phyloP scores from a whole-genome alignment of 345 rosid genomes.

The Camelina hispida region DNA sequence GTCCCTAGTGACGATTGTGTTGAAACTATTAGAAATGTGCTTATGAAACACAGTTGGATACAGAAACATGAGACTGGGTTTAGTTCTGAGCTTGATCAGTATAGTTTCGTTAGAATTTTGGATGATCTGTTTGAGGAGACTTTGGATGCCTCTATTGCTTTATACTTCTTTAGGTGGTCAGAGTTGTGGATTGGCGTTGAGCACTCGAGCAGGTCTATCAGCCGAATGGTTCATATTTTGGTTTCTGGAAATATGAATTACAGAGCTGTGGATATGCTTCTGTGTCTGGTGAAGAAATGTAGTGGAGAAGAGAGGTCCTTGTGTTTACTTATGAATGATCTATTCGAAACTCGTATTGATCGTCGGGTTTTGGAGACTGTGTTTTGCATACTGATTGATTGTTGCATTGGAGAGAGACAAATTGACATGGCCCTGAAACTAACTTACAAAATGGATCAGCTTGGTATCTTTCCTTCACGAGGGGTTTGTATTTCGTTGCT shows the following conservation, averaged over 20 bases:
- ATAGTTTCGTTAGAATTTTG: conserved; percentile 39
- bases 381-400: conserved; percentile 50
- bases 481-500: conserved; percentile 53
- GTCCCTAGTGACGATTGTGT: conserved; percentile 23
- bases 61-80: conserved; percentile 25
- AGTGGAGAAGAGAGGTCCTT: conserved; percentile 40
- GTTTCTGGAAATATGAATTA: conserved; percentile 52
- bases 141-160: conserved; percentile 52
- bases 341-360: conserved; percentile 48
- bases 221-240: conserved; percentile 52
- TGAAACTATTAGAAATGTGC: conserved; percentile 37
- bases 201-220: conserved; percentile 37
- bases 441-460: conserved; percentile 41
- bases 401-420: conserved; percentile 49
- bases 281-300: conserved; percentile 38
- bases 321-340: conserved; percentile 35
- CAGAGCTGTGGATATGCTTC: conserved; percentile 48
- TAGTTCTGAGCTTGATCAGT: conserved; percentile 41
- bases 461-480: conserved; percentile 49
- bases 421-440: conserved; percentile 43
- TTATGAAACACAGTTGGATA: conserved; percentile 43
- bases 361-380: conserved; percentile 45
- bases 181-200: conserved; percentile 44
- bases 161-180: conserved; percentile 54
- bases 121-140: conserved; percentile 48